These are phyloP conservation scores for Podila horticola DNA, from an alignment of 192 early-diverging fungal species.

Conservation along the genomic window DNA sequence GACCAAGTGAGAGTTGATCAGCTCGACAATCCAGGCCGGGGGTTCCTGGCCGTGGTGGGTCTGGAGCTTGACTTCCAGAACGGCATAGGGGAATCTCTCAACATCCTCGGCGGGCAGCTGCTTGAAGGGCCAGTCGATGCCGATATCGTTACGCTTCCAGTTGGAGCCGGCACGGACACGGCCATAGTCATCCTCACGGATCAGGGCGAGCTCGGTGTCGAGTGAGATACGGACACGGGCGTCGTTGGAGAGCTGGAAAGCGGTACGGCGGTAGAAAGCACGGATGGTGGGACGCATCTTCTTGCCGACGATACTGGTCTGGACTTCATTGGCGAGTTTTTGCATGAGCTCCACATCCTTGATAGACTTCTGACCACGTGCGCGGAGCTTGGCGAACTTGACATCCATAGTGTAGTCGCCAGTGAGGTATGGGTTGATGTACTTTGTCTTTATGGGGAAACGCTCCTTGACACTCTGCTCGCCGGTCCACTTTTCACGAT, in stretches of 20 bases:
- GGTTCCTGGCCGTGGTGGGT: constrained; percentile 74
- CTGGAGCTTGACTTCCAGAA: constrained; percentile 91
- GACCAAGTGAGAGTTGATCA: constrained; percentile 79
- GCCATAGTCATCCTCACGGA: constrained; percentile 91
- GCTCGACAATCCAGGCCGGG: constrained; percentile 82
- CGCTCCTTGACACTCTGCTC: constrained; percentile 94
- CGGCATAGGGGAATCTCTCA: constrained; percentile 92
- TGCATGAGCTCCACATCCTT: constrained; percentile 81
- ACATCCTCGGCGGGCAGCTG: constrained; percentile 72
- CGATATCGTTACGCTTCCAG: constrained; percentile 92
- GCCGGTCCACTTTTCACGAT: constrained; percentile 52
- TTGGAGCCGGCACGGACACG: constrained; percentile 74
- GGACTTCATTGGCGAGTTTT: constrained; percentile 78
- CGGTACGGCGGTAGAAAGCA: constrained; percentile 97
- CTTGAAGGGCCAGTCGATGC: constrained; percentile 84
- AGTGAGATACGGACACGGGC: constrained; percentile 92
- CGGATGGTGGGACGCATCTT: constrained; percentile 77
- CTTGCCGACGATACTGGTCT: constrained; percentile 70
- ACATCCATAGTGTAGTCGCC: constrained; percentile 82
- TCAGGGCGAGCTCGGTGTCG: constrained; percentile 95
- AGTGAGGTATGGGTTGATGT: constrained; percentile 84
- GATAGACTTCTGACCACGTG: constrained; percentile 75
- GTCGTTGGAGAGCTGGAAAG: constrained; percentile 97
- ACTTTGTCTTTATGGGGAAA: constrained; percentile 94
- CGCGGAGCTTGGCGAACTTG: constrained; percentile 81